phyloP scores from a whole-genome alignment of 2,329 filamentous ascomycete species.

The Knufia fluminis region DNA sequence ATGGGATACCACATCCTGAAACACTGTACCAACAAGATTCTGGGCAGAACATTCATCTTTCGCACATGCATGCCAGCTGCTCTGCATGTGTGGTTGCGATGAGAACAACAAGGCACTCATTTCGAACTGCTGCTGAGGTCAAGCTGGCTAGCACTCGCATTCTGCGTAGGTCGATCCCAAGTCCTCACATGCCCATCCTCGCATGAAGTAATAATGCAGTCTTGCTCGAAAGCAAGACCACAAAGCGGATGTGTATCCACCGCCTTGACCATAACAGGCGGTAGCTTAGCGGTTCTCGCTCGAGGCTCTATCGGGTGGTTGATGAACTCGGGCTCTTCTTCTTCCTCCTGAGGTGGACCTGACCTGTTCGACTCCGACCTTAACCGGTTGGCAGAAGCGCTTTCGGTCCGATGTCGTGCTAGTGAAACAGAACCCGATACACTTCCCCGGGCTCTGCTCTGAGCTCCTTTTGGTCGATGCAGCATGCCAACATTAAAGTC shows the following conservation, averaged over 20 bases:
- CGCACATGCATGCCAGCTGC: no score
- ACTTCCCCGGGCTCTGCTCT: conserved; percentile 35
- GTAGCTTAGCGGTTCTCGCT: conserved; percentile 71
- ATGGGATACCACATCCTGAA: no score
- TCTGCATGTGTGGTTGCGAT: background rate
- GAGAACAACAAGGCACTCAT: background rate
- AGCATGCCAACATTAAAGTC: conserved; percentile 98
- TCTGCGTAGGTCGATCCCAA: conserved; percentile 54
- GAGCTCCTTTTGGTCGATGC: conserved; percentile 65
- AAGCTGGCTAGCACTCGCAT: conserved; percentile 31
- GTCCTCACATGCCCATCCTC: conserved; percentile 72
- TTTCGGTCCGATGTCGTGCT: conserved; percentile 54
- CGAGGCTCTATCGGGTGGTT: conserved; percentile 79
- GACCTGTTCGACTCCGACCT: conserved; percentile 60
- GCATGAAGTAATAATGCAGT: conserved; percentile 86
- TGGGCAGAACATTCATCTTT: no score
- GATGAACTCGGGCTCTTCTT: conserved; percentile 50
- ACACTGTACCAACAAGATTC: no score
- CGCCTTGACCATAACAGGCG: conserved; percentile 76
- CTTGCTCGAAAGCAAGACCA: conserved; percentile 89
- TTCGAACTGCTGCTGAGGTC: conserved; percentile 17
- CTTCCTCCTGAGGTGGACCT: conserved; percentile 24
- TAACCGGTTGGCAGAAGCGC: conserved; percentile 48
- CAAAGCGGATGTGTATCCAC: conserved; percentile 79
- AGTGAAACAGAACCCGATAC: conserved; percentile 38